Evolutionary conservation across 2,329 filamentous ascomycete species (phyloP).

Genomic region (Ilyonectria destructans): DNA sequence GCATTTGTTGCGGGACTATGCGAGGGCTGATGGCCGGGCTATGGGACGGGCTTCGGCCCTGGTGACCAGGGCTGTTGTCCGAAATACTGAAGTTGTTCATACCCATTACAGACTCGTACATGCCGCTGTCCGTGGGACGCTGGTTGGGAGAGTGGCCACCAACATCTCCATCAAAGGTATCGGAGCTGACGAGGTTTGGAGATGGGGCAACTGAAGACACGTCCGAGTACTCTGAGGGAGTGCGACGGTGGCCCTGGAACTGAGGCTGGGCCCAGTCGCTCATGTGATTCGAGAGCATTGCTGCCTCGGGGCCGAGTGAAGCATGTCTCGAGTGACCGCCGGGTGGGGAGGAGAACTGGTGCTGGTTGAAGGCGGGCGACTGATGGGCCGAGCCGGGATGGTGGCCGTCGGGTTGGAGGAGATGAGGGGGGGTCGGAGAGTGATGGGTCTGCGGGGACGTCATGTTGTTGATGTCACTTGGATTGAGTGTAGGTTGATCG

Average conservation of each 20-base stretch:
- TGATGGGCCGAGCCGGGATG: constrained; percentile 67
- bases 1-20: constrained; percentile 71
- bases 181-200: constrained; percentile 83
- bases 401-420: constrained; percentile 66
- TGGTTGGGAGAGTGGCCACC: constrained; percentile 86
- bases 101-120: constrained; percentile 85
- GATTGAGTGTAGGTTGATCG: constrained; percentile 62
- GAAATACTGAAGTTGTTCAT: constrained; percentile 88
- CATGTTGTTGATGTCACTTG: constrained; percentile 68
- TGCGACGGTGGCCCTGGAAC: constrained; percentile 88
- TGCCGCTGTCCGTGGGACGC: constrained; percentile 77
- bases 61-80: constrained; percentile 78
- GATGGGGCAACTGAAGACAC: constrained; percentile 90
- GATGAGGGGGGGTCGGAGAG: constrained; percentile 71
- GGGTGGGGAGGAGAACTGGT: constrained; percentile 69
- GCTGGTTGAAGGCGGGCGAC: constrained; percentile 71
- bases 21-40: constrained; percentile 78
- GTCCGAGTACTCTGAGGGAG: constrained; percentile 93
- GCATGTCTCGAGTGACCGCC: constrained; percentile 69
- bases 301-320: constrained; percentile 72
- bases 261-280: constrained; percentile 70
- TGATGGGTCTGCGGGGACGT: constrained; percentile 70
- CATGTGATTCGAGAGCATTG: constrained; percentile 68
- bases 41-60: constrained; percentile 86
- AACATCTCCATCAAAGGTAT: constrained; percentile 83